Evolutionary conservation across 2,329 filamentous ascomycete genomes (phyloP), one percentile per base, ranked within the genome.

Genomic region (Botryosphaeria dothidea): DNA sequence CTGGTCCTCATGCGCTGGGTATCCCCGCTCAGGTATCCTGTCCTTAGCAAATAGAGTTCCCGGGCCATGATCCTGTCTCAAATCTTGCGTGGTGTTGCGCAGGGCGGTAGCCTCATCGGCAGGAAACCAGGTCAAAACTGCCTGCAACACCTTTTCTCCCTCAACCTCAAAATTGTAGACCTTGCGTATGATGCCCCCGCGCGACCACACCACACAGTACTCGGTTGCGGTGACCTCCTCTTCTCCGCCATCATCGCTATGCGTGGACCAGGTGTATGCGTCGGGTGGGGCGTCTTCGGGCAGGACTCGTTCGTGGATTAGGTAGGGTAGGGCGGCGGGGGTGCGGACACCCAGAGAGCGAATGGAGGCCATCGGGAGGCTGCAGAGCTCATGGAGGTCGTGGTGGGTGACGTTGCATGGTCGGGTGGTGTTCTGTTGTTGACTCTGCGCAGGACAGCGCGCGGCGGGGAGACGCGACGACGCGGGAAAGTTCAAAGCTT

Each of bases 281-380:
- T 86, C 83, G 27, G 86, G 78, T 19, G 86, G 79, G 3, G 91
- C 86, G 67, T 95, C 85, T 51, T 84, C 78, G 19, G 90, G 86
- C 1, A 98, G 83, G 45, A 96, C 85, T 65, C 88, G 86, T 78
- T 98, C 93, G 70, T 89, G 85, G 70, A 97, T 86, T 68, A 96
- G 88, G 81, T 95, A 92, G 67, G 87, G 88, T 68, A 98, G 84
- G 69, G 90, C 93, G 67, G 91, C 87, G 67, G 96, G 93, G 80
- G 91, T 89, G 82, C 98, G 94, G 74, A 97, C 84, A 77, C 95
- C 95, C 73, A 97, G 86, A 69, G 94, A 97, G 78, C 88, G 91
- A 80, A 97, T 88, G 75, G 91, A 89, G 71, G 94, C 94, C 96
- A 99, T 99, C 66, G 67, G 70, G 62, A 66, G 67, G 68, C 63